phyloP scores from a whole-genome alignment of 2,329 filamentous ascomycete genomes.

The Hyphodiscus sp. region DNA sequence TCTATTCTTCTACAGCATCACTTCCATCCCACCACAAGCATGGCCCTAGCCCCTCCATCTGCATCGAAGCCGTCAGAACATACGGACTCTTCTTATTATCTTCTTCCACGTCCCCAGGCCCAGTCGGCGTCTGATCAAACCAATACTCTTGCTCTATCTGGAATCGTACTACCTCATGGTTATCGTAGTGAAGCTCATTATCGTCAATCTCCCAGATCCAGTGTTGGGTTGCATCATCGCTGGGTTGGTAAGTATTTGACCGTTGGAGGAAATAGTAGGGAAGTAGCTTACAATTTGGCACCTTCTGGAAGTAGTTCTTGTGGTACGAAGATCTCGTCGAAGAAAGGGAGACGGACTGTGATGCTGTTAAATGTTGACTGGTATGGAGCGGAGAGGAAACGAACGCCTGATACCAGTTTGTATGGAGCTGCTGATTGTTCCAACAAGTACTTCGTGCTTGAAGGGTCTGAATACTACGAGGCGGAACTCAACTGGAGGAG shows the following conservation, averaged over 20 bases:
- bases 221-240: constrained; percentile 66
- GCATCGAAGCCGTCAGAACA: constrained; percentile 60
- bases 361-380: background rate
- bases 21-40: constrained; percentile 56
- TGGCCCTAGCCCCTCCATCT: constrained; percentile 53
- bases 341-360: constrained; percentile 76
- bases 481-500: constrained; percentile 72
- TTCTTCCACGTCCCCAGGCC: constrained; percentile 56
- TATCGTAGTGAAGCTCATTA: constrained; percentile 77
- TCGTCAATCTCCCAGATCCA: constrained; percentile 79
- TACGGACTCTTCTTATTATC: constrained; percentile 61
- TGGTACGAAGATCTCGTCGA: constrained; percentile 82
- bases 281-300: constrained; percentile 61
- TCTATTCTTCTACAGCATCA: constrained; percentile 15
- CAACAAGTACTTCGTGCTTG: constrained; percentile 86
- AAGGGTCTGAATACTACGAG: constrained; percentile 93
- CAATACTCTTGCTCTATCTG: constrained; percentile 83
- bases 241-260: constrained; percentile 29
- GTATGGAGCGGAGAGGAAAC: constrained; percentile 17
- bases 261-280: background rate
- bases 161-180: constrained; percentile 81
- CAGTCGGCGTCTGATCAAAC: constrained; percentile 77
- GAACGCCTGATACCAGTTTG: constrained; percentile 65
- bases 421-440: constrained; percentile 70
- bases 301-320: constrained; percentile 67